These are phyloP conservation scores for Fusarium sp. DNA, from an alignment of 2,329 filamentous ascomycete genomes.

Conservation along the genomic window DNA sequence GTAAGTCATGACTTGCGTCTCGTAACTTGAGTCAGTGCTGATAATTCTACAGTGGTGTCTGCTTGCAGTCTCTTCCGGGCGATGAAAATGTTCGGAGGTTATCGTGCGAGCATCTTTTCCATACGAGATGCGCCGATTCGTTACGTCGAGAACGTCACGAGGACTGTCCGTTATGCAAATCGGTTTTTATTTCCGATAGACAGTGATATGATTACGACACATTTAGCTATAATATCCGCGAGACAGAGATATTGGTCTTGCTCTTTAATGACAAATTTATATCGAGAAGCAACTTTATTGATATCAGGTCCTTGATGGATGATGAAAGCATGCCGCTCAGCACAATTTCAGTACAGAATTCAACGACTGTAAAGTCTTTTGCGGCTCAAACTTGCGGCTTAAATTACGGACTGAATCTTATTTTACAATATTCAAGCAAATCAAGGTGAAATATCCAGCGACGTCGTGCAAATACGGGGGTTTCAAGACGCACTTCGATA, in stretches of 20 bases:
- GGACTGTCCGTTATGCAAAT: conserved; percentile 15
- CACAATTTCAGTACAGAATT: not conserved
- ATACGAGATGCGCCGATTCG: not conserved
- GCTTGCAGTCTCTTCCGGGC: not conserved
- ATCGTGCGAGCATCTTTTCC: conserved; percentile 13
- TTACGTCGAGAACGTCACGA: not conserved
- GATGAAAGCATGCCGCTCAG: not conserved
- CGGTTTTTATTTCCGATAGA: conserved; percentile 1
- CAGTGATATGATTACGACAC: not conserved
- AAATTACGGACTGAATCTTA: accelerated
- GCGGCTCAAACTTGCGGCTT: not conserved
- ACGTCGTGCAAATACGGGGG: not conserved
- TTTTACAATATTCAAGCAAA: not conserved
- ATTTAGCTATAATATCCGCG: not conserved
- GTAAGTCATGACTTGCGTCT: not conserved
- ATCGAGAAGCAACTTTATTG: not conserved
- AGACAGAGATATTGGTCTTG: not conserved
- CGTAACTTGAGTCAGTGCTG: accelerated
- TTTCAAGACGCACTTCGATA: not conserved
- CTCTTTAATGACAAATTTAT: not conserved
- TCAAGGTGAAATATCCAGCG: not conserved
- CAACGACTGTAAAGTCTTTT: not conserved
- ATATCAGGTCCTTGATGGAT: not conserved
- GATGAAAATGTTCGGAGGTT: not conserved
- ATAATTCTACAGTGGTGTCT: not conserved